Conservation (phyloP, 345 rosid genomes). For the Stellera chamaejasme region DNA sequence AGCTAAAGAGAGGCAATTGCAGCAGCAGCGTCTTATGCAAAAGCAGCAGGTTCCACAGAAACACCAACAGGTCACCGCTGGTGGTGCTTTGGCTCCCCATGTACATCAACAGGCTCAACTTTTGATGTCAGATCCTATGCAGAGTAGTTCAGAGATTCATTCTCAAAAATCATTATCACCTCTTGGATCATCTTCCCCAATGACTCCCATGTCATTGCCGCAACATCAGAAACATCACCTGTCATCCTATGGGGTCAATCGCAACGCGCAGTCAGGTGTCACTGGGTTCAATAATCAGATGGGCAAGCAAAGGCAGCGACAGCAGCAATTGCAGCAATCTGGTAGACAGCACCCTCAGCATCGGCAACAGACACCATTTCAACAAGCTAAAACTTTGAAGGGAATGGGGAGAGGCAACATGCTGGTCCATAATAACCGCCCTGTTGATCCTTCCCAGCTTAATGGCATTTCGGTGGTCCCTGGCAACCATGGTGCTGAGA, state of each 20-base stretch:
- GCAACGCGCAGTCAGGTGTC: constrained; percentile 44
- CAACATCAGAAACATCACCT: constrained; percentile 51
- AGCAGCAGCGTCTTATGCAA: constrained; percentile 62
- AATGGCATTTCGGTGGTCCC: constrained; percentile 50
- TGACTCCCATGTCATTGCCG: constrained; percentile 41
- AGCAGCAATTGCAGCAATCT: constrained; percentile 74
- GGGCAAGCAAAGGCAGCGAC: constrained; percentile 74
- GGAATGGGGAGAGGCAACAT: constrained; percentile 73
- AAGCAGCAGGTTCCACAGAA: constrained; percentile 24
- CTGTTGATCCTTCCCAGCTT: constrained; percentile 50
- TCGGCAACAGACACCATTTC: constrained; percentile 43
- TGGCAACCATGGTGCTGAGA: constrained; percentile 51
- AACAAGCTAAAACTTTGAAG: constrained; percentile 52
- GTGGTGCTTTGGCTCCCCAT: constrained; percentile 46
- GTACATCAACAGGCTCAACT: constrained; percentile 52
- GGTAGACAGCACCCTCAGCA: constrained; percentile 78
- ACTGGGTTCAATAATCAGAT: constrained; percentile 53
- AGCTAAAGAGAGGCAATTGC: constrained; percentile 62
- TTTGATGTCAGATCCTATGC: constrained; percentile 52
- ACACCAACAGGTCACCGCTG: constrained; percentile 36
- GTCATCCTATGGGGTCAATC: constrained; percentile 41
- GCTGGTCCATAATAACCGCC: constrained; percentile 45
- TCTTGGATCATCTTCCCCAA: constrained; percentile 39
- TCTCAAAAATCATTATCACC: constrained; percentile 40
- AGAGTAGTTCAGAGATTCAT: constrained; percentile 54